Percentiles rank a stretch among this genome's conserved stretches.
Conservation (phyloP, 2,329 filamentous ascomycete genomes). For the Penicillium corylophilum region DNA sequence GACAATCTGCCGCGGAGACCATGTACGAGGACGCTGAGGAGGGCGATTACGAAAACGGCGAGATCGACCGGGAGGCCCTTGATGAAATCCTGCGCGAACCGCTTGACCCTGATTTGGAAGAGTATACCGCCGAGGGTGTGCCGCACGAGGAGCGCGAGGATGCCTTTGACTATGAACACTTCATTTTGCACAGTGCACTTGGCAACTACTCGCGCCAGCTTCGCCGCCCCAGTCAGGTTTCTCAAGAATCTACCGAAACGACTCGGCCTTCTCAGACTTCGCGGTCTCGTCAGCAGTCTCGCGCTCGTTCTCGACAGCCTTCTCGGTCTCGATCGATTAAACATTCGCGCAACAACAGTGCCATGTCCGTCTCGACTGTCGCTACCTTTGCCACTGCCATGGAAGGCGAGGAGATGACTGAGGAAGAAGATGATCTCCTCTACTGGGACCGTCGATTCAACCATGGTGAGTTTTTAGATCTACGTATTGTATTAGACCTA, state of each 20-base stretch:
- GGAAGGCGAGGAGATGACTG: slow-evolving; percentile 45
- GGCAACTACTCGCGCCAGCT: slow-evolving; percentile 55
- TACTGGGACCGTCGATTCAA: slow-evolving; percentile 41
- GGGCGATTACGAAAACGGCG: slow-evolving; percentile 43
- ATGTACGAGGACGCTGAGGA: slow-evolving; percentile 47
- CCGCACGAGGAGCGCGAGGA: slow-evolving; percentile 93
- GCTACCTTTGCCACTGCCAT: slow-evolving; percentile 64
- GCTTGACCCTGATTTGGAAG: slow-evolving; percentile 40
- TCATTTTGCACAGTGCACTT: slow-evolving; percentile 90
- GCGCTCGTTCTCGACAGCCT: not conserved
- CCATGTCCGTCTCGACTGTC: slow-evolving; percentile 60
- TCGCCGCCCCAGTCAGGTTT: slow-evolving; percentile 36
- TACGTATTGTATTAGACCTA: not conserved
- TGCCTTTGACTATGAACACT: slow-evolving; percentile 94
- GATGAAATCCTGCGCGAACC: slow-evolving; percentile 52
- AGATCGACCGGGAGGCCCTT: slow-evolving; percentile 65
- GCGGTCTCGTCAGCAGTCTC: not conserved
- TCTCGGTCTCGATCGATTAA: slow-evolving; percentile 16
- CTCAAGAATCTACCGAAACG: slow-evolving; percentile 53
- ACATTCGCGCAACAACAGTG: slow-evolving; percentile 55
- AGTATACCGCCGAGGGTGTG: slow-evolving; percentile 54
- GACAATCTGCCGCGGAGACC: slow-evolving; percentile 34
- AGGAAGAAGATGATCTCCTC: slow-evolving; percentile 42
- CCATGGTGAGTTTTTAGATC: slow-evolving; percentile 25
- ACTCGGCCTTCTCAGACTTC: slow-evolving; percentile 34